Base-by-base conservation (phyloP, 2,329 filamentous ascomycete genomes). In the Pleurostoma richardsiae region DNA sequence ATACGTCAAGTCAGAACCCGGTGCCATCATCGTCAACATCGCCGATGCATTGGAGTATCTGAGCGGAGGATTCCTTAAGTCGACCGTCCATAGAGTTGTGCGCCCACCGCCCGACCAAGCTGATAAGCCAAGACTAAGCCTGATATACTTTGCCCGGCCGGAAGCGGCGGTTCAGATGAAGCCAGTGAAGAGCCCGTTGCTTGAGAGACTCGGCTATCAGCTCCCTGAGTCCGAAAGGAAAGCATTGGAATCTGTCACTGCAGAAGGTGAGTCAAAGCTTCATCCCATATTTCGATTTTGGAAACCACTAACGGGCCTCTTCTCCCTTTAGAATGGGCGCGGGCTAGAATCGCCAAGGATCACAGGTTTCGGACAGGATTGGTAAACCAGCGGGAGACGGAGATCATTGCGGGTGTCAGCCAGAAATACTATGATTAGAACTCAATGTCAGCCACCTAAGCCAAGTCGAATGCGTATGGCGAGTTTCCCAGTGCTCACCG, bases 21-120 rank as follows among this genome's bases (percentile, higher is more conserved):
- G 57, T 3, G 71, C 68, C 1, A 72, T 75, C 29, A 73, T 70
- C 3, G 70, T 74, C 33, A 75, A 75, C 40, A 67, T 71, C 4
- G 69, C 67, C 4, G 72, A 75, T 54, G 64, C 70, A 0, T 56
- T 74, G 26, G 66, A 68, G 6, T 67, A 68, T 7, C 54, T 75
- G n/a, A 74, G 53, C 10, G 54, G 54, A 1, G 58, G 56, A 6
- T 59, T 57, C 36, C 55, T 60, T 36, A 60, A 57, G 41, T 56
- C 56, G 29, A 58, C 56, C 2, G 53, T 60, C 27, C 58, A 60
- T 40, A 52, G 56, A 6, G 56, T 60, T 3, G 54, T 59, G 6
- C 53, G 55, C 5, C 56, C 58, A 19, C 58, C 57, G 1, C 50
- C 49, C 45, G 57, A 59, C 45, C 58, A 60, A 42, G 52, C 58